Base-by-base conservation (phyloP, 1,284 basidiomycete genomes). In the Cutaneotrichosporon cavernicola region DNA sequence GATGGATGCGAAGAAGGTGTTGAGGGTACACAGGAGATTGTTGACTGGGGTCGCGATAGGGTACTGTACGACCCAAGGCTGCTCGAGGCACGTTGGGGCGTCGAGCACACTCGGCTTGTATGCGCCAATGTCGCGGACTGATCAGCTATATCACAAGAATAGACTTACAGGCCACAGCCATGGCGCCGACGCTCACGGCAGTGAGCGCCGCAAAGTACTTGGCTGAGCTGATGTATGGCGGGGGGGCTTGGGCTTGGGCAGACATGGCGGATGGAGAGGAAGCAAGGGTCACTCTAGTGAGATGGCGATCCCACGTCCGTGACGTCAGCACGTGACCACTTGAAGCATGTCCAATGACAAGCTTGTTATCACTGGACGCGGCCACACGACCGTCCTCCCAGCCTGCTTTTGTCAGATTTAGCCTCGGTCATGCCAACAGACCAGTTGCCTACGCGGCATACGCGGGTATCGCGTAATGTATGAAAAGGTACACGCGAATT, bases 11-110 rank as follows among this genome's bases (percentile, higher is more conserved):
- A 67, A 53, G 38, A 56, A 4, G 18, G 58, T 67, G 65, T 67
- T 64, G 53, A 64, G 32, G 43, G n/a, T 47, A 53, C 65, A 67
- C 11, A 67, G 49, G 18, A 62, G 18, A 26, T 60, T 34, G 55
- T 67, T 64, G 32, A 59, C 1, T 6, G 38, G 18, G 13, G 49
- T 34, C 22, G 60, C 31, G 38, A 56, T 43, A 4, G 58, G 32
- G 61, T 63, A 63, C 26, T n/a, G 7, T 36, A 11, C n/a, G 8
- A 22, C 56, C 36, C 46, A 34, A 1, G 65, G 65, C 43, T 66
- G 65, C 49, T 36, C 55, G n/a, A 66, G 58, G 34, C 65, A 66
- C 36, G 51, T 38, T n/a, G 56, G 49, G 9, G 57, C 5, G 8
- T 47, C 9, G 26, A 58, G 56, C 22, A 58, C 18, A n/a, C 31